A percentile compares a stretch with the other conserved stretches of the same genome.
phyloP scores from a whole-genome alignment of 2,329 filamentous ascomycete genomes.

The Arthrobotrys pseudoclavata region DNA sequence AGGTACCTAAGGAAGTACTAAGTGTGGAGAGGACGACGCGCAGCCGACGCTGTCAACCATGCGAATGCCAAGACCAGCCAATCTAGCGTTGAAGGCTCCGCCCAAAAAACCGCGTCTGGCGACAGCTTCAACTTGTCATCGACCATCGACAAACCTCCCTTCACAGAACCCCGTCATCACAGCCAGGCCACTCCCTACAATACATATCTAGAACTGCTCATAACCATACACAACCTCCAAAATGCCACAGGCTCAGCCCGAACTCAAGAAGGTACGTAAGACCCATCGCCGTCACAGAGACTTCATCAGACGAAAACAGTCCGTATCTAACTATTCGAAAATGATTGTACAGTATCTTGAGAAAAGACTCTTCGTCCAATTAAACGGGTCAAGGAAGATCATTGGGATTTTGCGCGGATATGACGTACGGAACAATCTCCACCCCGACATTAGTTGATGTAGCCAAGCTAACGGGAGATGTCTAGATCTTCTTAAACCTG shows the following conservation, averaged over 20 bases:
- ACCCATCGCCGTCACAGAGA: constrained; percentile 26
- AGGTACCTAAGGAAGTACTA: not conserved
- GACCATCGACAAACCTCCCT: constrained; percentile 45
- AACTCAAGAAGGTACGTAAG: constrained; percentile 89
- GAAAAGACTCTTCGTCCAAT: constrained; percentile 96
- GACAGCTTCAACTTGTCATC: constrained; percentile 46
- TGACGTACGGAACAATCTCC: constrained; percentile 75
- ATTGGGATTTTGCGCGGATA: constrained; percentile 94
- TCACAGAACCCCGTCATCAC: constrained; percentile 1
- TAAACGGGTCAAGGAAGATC: constrained; percentile 98
- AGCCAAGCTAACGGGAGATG: constrained; percentile 4
- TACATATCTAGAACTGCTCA: not conserved
- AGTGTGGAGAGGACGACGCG: constrained; percentile 41
- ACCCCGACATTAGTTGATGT: not conserved
- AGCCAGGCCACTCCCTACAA: not conserved
- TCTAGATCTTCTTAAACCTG: constrained; percentile 95
- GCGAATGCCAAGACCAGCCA: constrained; percentile 47
- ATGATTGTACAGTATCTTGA: constrained; percentile 84
- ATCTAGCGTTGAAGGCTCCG: constrained; percentile 39
- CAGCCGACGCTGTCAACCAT: constrained; percentile 20
- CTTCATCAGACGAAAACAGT: constrained; percentile 14
- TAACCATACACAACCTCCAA: constrained; percentile 16
- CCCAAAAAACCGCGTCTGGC: constrained; percentile 57
- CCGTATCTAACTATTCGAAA: constrained; percentile 35
- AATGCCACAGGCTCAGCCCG: constrained; percentile 98